Conservation (phyloP, 257 asterid species). For the Nicotiana paniculata region DNA sequence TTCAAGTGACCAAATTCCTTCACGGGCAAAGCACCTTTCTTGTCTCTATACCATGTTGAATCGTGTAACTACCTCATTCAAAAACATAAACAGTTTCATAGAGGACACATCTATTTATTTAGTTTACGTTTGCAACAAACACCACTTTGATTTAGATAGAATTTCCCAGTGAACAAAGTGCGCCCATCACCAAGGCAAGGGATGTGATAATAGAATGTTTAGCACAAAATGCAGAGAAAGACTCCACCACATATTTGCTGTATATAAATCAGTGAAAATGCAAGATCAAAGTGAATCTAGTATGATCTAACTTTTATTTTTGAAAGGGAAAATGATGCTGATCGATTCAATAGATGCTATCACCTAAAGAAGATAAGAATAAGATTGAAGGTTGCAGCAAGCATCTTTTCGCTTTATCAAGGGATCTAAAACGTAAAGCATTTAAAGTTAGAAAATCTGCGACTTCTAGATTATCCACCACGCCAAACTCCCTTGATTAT, state of each 20-base stretch:
- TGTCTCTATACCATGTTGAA: background rate
- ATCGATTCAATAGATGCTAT: background rate
- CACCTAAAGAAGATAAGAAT: background rate
- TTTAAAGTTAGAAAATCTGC: background rate
- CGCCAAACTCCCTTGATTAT: background rate
- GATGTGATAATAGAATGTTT: too few species aligned
- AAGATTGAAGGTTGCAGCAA: background rate
- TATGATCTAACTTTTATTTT: background rate
- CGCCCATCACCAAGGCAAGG: too few species aligned
- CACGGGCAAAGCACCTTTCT: too few species aligned
- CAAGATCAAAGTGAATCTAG: background rate
- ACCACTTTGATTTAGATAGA: too few species aligned
- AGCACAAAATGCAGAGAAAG: too few species aligned
- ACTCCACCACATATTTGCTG: too few species aligned
- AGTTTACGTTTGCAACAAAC: background rate
- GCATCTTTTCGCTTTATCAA: background rate
- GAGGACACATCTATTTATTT: background rate
- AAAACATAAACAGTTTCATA: background rate
- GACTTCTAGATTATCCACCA: background rate
- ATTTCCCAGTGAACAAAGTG: too few species aligned
- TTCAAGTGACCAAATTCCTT: too few species aligned
- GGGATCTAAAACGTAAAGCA: background rate
- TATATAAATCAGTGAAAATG: too few species aligned
- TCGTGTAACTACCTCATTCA: background rate
- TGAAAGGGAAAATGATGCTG: background rate